Evolutionary conservation across 768 basidiomycete species (phyloP).

Genomic region (Kwoniella europaea): DNA sequence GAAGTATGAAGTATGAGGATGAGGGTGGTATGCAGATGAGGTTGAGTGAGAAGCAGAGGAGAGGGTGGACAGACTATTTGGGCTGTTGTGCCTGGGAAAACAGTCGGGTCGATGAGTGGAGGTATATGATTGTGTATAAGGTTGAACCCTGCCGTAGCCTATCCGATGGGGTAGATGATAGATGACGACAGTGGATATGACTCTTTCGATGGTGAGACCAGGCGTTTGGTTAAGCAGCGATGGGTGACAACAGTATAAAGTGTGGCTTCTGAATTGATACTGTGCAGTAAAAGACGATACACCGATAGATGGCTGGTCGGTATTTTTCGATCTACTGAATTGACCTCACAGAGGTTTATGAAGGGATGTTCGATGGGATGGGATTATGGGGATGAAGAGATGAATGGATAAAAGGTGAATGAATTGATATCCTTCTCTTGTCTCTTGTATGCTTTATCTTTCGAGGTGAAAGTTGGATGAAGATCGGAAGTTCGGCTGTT

Average conservation of each 20-base stretch:
- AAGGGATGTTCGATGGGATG: neutral
- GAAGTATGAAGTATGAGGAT: neutral
- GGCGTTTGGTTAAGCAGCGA: neutral
- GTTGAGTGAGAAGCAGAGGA: neutral
- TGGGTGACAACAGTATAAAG: neutral
- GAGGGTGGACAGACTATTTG: neutral
- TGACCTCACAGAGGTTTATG: conserved; percentile 2
- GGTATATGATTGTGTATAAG: conserved; percentile 4
- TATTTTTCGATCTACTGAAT: neutral
- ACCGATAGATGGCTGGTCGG: conserved; percentile 8
- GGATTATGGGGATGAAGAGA: neutral
- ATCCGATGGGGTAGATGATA: conserved; percentile 3
- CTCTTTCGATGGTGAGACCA: conserved; percentile 8
- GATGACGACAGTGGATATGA: neutral
- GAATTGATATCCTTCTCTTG: neutral
- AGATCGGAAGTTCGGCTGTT: neutral
- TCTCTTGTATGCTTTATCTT: neutral
- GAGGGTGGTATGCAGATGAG: neutral
- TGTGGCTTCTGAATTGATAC: conserved; percentile 5
- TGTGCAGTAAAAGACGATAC: neutral
- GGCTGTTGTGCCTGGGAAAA: conserved; percentile 6
- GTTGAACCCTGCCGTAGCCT: conserved; percentile 5
- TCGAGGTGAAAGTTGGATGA: neutral
- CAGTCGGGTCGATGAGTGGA: conserved; percentile 12
- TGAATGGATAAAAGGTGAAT: neutral